Evolutionary conservation across 805 yeast species (phyloP), one percentile per base, ranked within the genome.

Genomic region (Wickerhamomyces sydowiorum): DNA sequence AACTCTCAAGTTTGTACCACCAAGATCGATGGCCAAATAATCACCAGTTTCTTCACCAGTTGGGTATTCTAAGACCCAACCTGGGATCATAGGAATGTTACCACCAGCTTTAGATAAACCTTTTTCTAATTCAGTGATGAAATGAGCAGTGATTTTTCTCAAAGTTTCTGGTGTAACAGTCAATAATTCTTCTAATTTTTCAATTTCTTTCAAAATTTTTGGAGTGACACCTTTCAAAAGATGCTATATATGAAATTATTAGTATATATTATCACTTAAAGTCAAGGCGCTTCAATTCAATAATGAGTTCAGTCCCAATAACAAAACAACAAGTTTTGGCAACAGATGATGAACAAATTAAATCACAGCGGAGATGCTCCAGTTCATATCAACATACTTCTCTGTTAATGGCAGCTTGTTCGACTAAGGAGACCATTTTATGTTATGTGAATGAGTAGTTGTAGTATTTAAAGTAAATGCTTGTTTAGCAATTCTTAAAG

Each of bases 1-100:
- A 38, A 89, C 96, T 64, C 99, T 80, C 65, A 91, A 75, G 70
- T 91, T 91, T 48, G 99, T 91, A 48, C 99, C 99, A 62, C 99
- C 99, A 69, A 91, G 76, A 64, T 91, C 99, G 46, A 93, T 84
- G 40, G 98, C 97, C 61, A 91, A 69, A 66, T 75, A 91, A 52
- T 87, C 82, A 51, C 99, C 99, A 33, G 74, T 75, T 65, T 91
- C 99, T 52, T 79, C 69, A 51, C 99, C 99, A 39, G 91, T 82
- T 51, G 98, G 97, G 71, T 72, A 84, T 58, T 85, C 95, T 74
- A 89, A 71, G 42, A 91, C 97, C 97, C 97, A 91, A 48, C 95
- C 86, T 37, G 96, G 96, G 60, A 84, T 89, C 98, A 91, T 91
- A 47, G 99, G 98, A 58, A 88, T 87, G 63, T 82, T 83, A 45